These are phyloP conservation scores for Ceratocystis harringtonii DNA, from an alignment of 2,329 filamentous ascomycete species.

Conservation along the genomic window DNA sequence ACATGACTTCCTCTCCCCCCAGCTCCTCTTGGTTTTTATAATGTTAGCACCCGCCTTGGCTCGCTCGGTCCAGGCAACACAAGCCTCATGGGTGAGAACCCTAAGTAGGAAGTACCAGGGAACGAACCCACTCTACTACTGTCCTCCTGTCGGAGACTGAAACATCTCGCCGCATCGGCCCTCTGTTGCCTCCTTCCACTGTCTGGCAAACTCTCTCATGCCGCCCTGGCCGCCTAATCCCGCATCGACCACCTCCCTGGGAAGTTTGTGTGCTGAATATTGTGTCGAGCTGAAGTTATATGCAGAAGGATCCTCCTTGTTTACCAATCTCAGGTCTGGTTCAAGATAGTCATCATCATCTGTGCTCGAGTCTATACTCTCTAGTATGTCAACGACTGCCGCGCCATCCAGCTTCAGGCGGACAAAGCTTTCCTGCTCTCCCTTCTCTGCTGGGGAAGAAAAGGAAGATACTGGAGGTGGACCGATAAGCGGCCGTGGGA, in stretches of 20 bases:
- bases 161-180: slow-evolving; percentile 29
- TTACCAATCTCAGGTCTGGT: slow-evolving; percentile 70
- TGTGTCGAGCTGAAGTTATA: slow-evolving; percentile 73
- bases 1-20: neutral
- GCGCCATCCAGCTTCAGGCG: slow-evolving; percentile 19
- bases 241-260: slow-evolving; percentile 75
- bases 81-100: neutral
- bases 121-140: too few relatives aligned
- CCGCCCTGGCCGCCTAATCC: slow-evolving; percentile 54
- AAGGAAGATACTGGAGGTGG: slow-evolving; percentile 24
- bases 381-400: slow-evolving; percentile 19
- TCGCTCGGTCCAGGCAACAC: neutral
- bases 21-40: too few relatives aligned
- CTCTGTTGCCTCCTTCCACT: slow-evolving; percentile 51
- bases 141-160: slow-evolving; percentile 22
- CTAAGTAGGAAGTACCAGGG: neutral
- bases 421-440: slow-evolving; percentile 12
- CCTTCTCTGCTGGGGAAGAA: slow-evolving; percentile 24
- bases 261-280: slow-evolving; percentile 91
- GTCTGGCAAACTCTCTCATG: slow-evolving; percentile 63
- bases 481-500: slow-evolving; percentile 43
- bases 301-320: slow-evolving; percentile 73
- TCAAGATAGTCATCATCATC: slow-evolving; percentile 29
- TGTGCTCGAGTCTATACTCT: slow-evolving; percentile 19
- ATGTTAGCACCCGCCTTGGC: neutral